Evolutionary conservation across 192 early-diverging fungal genomes (phyloP), one percentile per base, ranked within the genome.

Genomic region (Anaeromyces robustus): DNA sequence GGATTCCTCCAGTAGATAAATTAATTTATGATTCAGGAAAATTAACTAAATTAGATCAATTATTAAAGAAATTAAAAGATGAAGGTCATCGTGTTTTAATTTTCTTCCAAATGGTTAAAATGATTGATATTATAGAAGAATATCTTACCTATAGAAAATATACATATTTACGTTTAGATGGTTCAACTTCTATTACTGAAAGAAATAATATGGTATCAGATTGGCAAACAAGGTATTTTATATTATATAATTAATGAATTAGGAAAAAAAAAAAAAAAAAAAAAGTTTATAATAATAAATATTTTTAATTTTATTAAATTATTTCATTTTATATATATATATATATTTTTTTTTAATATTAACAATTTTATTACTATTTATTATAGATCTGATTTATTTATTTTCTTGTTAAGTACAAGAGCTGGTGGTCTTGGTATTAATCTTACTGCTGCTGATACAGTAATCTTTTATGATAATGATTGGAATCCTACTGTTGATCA

Each of bases 401-500:
- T 94, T 68, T 96, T 95, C 79, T 84, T 94, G 86, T 89, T 95
- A 32, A 93, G 92, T 85, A 94, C 94, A 6, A 89, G 94, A 81
- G 94, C 94, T 32, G 94, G 94, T 85, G 94, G 94, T 12, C 85
- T 97, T 52, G 95, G 94, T 80, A 94, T 95, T 82, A 96, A 96
- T 80, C 91, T 95, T 84, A 96, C 95, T 4, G 94, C 94, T 0
- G 94, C 94, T 2, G 94, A 96, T 82, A 95, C 94, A 6, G 94
- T 95, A 14, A 94, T 95, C 81, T 95, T 94, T 86, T 94, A 93
- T 80, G 93, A 94, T 83, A 94, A 91, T 78, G 94, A 95, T 84
- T 95, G 94, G 94, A 95, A 95, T 81, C 94, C 94, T 19, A 95
- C 94, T 0, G 94, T 95, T 26, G 94, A 96, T 87, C 94, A 95